Evolutionary conservation across 148 eudicot species (phyloP).

Genomic region (Drosera capensis): DNA sequence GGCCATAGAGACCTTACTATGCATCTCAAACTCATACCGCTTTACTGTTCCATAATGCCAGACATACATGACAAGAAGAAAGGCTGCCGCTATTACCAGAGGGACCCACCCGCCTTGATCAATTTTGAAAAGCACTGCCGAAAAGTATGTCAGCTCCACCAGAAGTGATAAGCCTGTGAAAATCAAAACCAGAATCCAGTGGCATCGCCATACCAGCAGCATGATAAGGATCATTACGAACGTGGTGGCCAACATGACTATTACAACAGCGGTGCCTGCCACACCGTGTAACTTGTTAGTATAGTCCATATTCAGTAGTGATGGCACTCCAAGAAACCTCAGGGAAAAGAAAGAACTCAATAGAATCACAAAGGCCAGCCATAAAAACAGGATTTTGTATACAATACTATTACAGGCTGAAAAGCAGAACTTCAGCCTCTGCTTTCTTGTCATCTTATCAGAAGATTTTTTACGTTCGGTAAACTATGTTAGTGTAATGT

Average conservation of each 20-base stretch:
- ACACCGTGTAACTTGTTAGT: conserved; percentile 4
- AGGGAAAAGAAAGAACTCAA: no score
- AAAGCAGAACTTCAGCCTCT: no score
- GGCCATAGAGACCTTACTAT: conserved; percentile 87
- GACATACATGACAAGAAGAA: conserved; percentile 70
- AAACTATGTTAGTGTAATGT: no score
- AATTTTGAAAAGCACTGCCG: conserved; percentile 82
- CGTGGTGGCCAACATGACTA: conserved; percentile 92
- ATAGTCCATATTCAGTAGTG: not conserved
- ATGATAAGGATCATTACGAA: conserved; percentile 76
- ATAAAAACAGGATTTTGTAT: no score
- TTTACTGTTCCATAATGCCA: conserved; percentile 93
- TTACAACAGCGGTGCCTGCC: conserved; percentile 93
- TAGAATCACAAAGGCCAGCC: no score
- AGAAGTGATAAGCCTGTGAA: conserved; percentile 66
- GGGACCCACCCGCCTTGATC: conserved; percentile 99
- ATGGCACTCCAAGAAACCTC: no score
- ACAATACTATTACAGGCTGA: no score
- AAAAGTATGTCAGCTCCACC: conserved; percentile 82
- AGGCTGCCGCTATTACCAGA: conserved; percentile 72
- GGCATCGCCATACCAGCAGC: conserved; percentile 84
- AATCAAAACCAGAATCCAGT: conserved; percentile 61
- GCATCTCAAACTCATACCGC: conserved; percentile 89
- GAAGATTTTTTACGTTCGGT: no score
- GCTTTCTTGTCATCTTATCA: no score